These are phyloP conservation scores for Neurospora sp. DNA, from an alignment of 495 filamentous ascomycete genomes.

Conservation along the genomic window DNA sequence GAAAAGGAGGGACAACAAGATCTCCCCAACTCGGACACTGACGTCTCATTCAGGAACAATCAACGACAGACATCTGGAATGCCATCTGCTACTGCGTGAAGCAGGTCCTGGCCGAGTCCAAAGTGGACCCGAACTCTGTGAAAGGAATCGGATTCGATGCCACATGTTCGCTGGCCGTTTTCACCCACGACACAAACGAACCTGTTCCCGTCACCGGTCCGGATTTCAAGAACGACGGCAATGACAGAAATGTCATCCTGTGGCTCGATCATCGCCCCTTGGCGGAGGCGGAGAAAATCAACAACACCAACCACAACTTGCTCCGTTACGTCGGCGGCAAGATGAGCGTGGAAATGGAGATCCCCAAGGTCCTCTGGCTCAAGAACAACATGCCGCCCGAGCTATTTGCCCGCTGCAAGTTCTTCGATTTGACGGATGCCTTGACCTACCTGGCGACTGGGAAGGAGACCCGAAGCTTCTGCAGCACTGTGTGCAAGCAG, in stretches of 20 bases:
- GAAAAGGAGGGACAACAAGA: not conserved
- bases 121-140: slow-evolving; percentile 59
- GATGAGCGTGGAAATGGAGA: slow-evolving; percentile 99
- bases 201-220: slow-evolving; percentile 83
- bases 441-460: slow-evolving; percentile 94
- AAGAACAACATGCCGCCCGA: slow-evolving; percentile 97
- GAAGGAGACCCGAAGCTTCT: slow-evolving; percentile 82
- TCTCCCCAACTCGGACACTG: slow-evolving; percentile 1
- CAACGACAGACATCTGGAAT: slow-evolving; percentile 89
- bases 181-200: slow-evolving; percentile 77
- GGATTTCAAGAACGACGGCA: slow-evolving; percentile 62
- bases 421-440: slow-evolving; percentile 90
- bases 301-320: slow-evolving; percentile 84
- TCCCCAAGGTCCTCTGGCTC: slow-evolving; percentile 93
- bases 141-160: slow-evolving; percentile 93
- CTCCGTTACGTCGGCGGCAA: slow-evolving; percentile 90
- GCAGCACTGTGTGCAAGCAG: slow-evolving; percentile 91
- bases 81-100: slow-evolving; percentile 78
- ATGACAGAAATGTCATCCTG: slow-evolving; percentile 80
- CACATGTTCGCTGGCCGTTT: slow-evolving; percentile 89
- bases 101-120: slow-evolving; percentile 64
- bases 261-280: slow-evolving; percentile 91
- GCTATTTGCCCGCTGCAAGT: slow-evolving; percentile 83
- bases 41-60: slow-evolving; percentile 69
- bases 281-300: slow-evolving; percentile 82